These are phyloP conservation scores for Astrephomene gubernaculifera DNA, from an alignment of 139 green algal species.

Conservation along the genomic window DNA sequence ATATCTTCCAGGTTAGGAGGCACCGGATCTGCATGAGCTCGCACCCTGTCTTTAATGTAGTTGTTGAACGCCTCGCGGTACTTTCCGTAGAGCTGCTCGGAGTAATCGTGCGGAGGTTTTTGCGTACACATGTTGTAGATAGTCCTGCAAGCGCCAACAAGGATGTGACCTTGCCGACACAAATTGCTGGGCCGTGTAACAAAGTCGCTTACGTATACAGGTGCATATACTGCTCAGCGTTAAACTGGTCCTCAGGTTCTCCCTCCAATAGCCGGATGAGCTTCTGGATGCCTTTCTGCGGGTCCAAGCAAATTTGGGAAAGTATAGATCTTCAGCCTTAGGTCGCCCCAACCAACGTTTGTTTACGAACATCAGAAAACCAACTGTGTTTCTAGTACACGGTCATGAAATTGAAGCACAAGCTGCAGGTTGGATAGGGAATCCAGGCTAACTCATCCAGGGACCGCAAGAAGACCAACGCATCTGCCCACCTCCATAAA, in stretches of 20 bases:
- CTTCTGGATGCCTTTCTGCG: conserved; percentile 94
- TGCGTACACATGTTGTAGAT: conserved; percentile 99
- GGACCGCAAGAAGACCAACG: not conserved
- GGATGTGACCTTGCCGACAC: not conserved
- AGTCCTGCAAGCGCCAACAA: conserved; percentile 69
- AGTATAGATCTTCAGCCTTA: too few relatives aligned
- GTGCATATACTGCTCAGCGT: conserved; percentile 96
- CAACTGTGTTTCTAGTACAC: conserved; percentile 1
- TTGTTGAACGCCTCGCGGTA: conserved; percentile 92
- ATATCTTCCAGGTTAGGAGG: too few relatives aligned
- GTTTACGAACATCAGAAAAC: not conserved
- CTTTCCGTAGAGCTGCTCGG: conserved; percentile 93
- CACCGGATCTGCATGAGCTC: too few relatives aligned
- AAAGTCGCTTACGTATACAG: conserved; percentile 90
- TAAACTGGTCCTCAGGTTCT: conserved; percentile 87
- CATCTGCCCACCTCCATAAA: conserved; percentile 84
- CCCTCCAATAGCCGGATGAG: conserved; percentile 93
- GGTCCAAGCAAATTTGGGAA: not conserved
- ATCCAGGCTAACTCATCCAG: not conserved
- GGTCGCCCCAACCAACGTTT: too few relatives aligned
- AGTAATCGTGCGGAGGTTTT: conserved; percentile 98
- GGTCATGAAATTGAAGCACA: not conserved
- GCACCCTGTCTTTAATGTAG: conserved; percentile 94
- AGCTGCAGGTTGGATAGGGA: not conserved
- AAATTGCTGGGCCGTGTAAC: too few relatives aligned